Percentiles rank a stretch among this genome's conserved stretches.
These are phyloP conservation scores for Citeromyces hawaiiensis DNA, from an alignment of 1,139 yeast species.

Conservation along the genomic window DNA sequence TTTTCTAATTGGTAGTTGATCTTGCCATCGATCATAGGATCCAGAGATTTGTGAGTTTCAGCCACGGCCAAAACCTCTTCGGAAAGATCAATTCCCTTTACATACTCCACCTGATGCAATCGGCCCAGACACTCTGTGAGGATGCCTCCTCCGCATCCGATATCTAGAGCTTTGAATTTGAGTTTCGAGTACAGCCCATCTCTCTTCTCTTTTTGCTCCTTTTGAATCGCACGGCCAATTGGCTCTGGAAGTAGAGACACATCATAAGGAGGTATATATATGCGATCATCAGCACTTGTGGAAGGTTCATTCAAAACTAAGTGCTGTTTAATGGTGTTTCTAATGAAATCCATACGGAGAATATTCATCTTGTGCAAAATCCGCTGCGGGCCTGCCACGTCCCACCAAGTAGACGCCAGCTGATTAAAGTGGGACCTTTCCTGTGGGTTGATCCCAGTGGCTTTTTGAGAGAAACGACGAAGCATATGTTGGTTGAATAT, in stretches of 20 bases:
- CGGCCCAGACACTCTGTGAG: conserved; percentile 81
- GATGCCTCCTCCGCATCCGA: conserved; percentile 98
- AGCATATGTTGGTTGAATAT: neutral
- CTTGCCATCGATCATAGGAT: conserved; percentile 43
- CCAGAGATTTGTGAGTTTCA: conserved; percentile 45
- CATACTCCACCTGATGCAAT: conserved; percentile 44
- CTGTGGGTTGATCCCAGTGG: conserved; percentile 19
- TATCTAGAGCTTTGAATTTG: conserved; percentile 52
- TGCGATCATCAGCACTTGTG: conserved; percentile 30
- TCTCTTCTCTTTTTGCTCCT: conserved; percentile 32
- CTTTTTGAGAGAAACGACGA: neutral
- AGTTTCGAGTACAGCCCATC: conserved; percentile 22
- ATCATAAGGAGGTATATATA: conserved; percentile 72
- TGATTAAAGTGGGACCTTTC: conserved; percentile 76
- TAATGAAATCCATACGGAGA: conserved; percentile 76
- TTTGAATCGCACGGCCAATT: conserved; percentile 30
- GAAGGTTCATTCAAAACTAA: conserved; percentile 29
- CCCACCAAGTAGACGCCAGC: conserved; percentile 94
- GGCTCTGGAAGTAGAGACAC: conserved; percentile 42
- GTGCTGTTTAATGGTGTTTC: conserved; percentile 36
- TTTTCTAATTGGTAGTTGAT: conserved; percentile 47
- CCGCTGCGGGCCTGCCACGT: conserved; percentile 82
- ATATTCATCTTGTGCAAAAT: conserved; percentile 91
- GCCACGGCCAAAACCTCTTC: conserved; percentile 77
- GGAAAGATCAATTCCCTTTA: conserved; percentile 78